These are phyloP conservation scores for Trametes meyenii DNA, from an alignment of 768 basidiomycete genomes.

Conservation along the genomic window DNA sequence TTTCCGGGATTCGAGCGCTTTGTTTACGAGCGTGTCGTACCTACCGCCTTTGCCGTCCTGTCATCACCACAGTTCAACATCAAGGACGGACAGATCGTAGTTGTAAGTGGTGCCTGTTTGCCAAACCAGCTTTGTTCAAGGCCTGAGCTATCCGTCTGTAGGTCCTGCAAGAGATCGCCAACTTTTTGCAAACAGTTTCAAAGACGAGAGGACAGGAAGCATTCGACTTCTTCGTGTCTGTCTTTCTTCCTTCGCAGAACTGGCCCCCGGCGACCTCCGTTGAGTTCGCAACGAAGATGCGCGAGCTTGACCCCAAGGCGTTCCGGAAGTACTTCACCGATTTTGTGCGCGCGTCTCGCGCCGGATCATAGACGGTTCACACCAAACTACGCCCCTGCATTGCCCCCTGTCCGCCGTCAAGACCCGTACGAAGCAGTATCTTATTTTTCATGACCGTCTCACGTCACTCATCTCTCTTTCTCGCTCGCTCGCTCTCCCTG, in stretches of 20 bases:
- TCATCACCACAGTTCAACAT: conserved; percentile 80
- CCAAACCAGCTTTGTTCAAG: neutral
- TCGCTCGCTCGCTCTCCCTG: conserved; percentile 1
- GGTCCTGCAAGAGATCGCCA: conserved; percentile 90
- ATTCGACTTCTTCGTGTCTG: conserved; percentile 73
- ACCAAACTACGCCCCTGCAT: conserved; percentile 21
- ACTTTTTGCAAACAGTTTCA: conserved; percentile 77
- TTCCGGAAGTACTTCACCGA: conserved; percentile 90
- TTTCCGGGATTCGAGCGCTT: conserved; percentile 88
- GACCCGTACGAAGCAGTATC: conserved; percentile 1
- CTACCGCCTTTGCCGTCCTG: conserved; percentile 80
- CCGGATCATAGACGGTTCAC: conserved; percentile 56
- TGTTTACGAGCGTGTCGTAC: conserved; percentile 84
- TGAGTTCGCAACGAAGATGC: conserved; percentile 78
- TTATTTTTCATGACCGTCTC: conserved; percentile 6
- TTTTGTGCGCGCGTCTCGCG: conserved; percentile 73
- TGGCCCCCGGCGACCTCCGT: conserved; percentile 80
- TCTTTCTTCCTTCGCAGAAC: conserved; percentile 86
- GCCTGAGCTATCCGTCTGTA: conserved; percentile 33
- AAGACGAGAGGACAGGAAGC: conserved; percentile 82
- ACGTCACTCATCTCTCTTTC: conserved; percentile 12
- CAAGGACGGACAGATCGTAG: conserved; percentile 84
- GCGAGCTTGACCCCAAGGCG: conserved; percentile 69
- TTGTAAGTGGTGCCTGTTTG: conserved; percentile 53
- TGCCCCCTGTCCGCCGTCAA: neutral